These are phyloP conservation scores for Fraxinus paxiana DNA, from an alignment of 305 asterid species.

Conservation along the genomic window DNA sequence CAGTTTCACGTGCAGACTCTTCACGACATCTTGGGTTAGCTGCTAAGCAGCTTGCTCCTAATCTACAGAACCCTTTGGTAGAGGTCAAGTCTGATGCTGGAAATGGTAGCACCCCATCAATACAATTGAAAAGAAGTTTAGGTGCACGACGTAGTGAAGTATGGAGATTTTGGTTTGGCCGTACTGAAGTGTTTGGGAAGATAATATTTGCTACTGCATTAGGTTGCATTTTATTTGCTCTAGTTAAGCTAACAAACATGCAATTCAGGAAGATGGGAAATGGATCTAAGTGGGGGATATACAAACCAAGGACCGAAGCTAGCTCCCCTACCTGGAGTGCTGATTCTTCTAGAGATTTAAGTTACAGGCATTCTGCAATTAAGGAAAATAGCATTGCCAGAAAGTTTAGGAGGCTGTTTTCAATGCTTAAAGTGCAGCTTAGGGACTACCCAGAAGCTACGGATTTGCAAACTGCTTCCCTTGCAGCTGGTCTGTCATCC, in stretches of 20 bases:
- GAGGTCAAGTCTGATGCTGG: slow-evolving; percentile 45
- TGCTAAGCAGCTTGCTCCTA: slow-evolving; percentile 78
- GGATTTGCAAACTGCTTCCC: slow-evolving; percentile 46
- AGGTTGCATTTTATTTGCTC: slow-evolving; percentile 57
- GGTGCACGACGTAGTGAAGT: slow-evolving; percentile 53
- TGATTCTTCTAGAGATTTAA: slow-evolving; percentile 40
- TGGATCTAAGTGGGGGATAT: slow-evolving; percentile 44
- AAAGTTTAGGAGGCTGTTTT: slow-evolving; percentile 49
- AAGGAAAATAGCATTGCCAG: slow-evolving; percentile 41
- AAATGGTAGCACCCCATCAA: slow-evolving; percentile 43
- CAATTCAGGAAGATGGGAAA: slow-evolving; percentile 50
- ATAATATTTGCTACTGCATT: slow-evolving; percentile 54
- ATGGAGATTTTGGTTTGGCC: slow-evolving; percentile 55
- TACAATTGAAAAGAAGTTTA: slow-evolving; percentile 71
- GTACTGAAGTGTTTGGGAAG: slow-evolving; percentile 47
- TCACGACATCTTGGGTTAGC: slow-evolving; percentile 71
- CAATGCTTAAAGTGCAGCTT: slow-evolving; percentile 38
- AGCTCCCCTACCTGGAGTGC: slow-evolving; percentile 34
- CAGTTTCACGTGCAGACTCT: slow-evolving; percentile 37
- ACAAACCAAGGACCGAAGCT: slow-evolving; percentile 33
- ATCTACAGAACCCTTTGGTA: slow-evolving; percentile 55
- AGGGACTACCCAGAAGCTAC: slow-evolving; percentile 43
- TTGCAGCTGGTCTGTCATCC: slow-evolving; percentile 59
- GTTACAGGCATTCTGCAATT: slow-evolving; percentile 24
- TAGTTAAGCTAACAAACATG: slow-evolving; percentile 48